Base-by-base conservation (phyloP, 805 yeast genomes). In the Lipomyces yamadae region DNA sequence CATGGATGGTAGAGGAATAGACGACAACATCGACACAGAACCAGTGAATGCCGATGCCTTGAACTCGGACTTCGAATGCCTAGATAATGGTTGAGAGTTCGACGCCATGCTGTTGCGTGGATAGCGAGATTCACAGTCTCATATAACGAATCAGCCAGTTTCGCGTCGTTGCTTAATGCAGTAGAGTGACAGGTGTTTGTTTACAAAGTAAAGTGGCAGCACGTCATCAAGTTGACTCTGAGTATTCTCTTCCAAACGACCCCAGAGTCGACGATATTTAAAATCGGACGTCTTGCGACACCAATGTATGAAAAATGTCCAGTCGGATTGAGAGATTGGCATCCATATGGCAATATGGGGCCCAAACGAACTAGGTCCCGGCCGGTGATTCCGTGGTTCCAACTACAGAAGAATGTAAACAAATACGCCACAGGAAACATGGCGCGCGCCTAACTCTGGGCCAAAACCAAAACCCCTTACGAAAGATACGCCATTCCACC, bases 1-100 rank as follows among this genome's bases (percentile, higher is more conserved):
- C 39, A 30, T 18, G 15, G 57, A 30, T 10, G 57, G 57, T 6
- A 32, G 42, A 29, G 57, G 57, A n/a, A 54, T 29, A 3, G 57
- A 29, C 37, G 57, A n/a, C 37, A 54, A 30, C 24, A 32, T 8
- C 48, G 48, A 42, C 7, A 3, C 48, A 1, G 48, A 15, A 42
- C 24, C n/a, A 42, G 48, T 24, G 48, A 15, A 42, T 1, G 48
- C 18, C 48, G n/a, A 42, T 42, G 15, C 7, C n/a, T 24, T 4
- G 18, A 2, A 42, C 15, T 42, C 48, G 3, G 48, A 42, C 29
- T 42, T 42, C 10, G 48, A 42, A 15, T 13, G 15, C 15, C 48
- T 42, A 15, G 24, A 42, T 13, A 42, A n/a, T 42, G 48, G n/a
- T 42, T 7, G 18, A 42, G 48, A 42, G n/a, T 7, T 18, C 24